Evolutionary conservation across 306 rosid species (phyloP), one percentile per base, ranked within the genome.

Genomic region (Quercus glauca): DNA sequence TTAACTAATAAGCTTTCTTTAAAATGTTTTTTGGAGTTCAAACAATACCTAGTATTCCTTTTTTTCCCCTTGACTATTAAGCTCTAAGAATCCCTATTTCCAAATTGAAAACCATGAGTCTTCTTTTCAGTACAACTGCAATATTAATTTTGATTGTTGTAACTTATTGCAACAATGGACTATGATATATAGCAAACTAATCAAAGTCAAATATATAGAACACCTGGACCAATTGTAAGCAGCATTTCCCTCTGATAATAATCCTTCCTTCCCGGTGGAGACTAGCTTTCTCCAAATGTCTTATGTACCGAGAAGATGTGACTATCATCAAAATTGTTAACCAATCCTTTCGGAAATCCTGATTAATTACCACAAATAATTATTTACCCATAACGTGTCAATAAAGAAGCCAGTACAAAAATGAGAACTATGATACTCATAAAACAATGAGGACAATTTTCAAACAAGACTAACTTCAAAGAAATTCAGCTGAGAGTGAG

Each of bases 191-290:
- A 61, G 10, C 53, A 71, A 82, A 35, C 28, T 69, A 76, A 78
- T 79, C n/a, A 75, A 77, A 72, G 72, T 76, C 76, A 69, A 60
- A 78, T 76, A 33, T 33, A 33, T 33, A 33, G 52, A 81, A 76
- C 81, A 95, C 99, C 99, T 95, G 89, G 99, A 95, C 99, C 99
- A 95, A 73, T 93, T 95, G 86, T 92, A 89, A 41, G 99, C 98
- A 81, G 98, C 87, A 82, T 95, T 95, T 83, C 99, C 99, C 78
- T 95, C 99, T 0, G 97, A 92, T 75, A 95, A 78, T 70, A 95
- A 77, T 83, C 99, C 99, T 87, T 95, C 99, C 86, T 95, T 95
- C 77, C 99, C 99, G 3, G 99, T 91, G 77, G 99, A 92, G 55
- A 92, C 94, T 77, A 78, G 99, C 99, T 91, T 91, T 95, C 91